Conservation (phyloP, 257 asterid species). For the Asclepias syriaca region DNA sequence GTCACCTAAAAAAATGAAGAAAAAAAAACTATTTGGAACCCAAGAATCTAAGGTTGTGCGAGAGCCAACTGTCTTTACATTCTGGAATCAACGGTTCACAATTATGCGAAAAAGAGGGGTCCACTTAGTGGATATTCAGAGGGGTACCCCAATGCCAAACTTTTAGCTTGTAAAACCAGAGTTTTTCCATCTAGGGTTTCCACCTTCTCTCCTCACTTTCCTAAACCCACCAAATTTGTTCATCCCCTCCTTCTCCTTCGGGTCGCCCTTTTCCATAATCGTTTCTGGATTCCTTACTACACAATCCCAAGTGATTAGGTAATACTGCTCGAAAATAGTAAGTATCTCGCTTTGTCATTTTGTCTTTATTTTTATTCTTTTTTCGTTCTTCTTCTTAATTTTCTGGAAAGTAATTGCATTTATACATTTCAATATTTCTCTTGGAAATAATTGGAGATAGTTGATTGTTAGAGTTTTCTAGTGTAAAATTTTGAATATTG, state of each 20-base stretch:
- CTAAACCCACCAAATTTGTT: constrained; percentile 11
- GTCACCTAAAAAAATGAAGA: too few relatives aligned
- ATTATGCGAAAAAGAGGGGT: neutral
- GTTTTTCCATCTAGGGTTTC: constrained; percentile 30
- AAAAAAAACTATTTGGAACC: neutral
- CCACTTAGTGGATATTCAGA: constrained; percentile 7
- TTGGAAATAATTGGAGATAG: neutral
- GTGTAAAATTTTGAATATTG: constrained; percentile 31
- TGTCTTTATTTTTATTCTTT: neutral
- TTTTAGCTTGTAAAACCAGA: neutral
- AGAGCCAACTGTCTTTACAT: constrained; percentile 1
- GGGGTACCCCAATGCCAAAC: neutral
- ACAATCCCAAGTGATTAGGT: neutral
- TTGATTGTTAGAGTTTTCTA: neutral
- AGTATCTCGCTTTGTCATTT: constrained; percentile 21
- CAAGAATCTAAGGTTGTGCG: neutral
- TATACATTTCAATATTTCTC: neutral
- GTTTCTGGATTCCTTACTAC: constrained; percentile 17
- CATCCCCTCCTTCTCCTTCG: neutral
- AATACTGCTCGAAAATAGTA: constrained; percentile 24
- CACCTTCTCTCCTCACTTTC: neutral
- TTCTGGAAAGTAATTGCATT: constrained; percentile 10
- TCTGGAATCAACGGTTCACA: neutral
- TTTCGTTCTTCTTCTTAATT: neutral
- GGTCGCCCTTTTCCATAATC: constrained; percentile 4